phyloP scores from a whole-genome alignment of 352 stramenopile species.

The Globisporangium paroecandrum region DNA sequence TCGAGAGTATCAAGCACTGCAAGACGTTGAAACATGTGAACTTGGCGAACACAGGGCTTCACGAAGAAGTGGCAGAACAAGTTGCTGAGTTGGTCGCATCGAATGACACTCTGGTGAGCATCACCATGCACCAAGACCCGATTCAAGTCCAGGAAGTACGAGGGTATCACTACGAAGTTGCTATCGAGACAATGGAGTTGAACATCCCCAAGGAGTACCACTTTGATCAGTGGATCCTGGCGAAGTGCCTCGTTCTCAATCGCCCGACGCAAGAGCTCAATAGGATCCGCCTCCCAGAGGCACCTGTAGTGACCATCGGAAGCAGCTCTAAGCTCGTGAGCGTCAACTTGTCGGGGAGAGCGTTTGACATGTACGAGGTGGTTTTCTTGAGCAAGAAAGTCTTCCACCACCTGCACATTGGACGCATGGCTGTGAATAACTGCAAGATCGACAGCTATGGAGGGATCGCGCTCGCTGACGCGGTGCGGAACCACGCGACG shows the following conservation, averaged over 20 bases:
- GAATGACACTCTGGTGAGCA: slow-evolving; percentile 58
- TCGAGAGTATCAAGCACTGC: slow-evolving; percentile 51
- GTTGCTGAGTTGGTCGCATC: slow-evolving; percentile 50
- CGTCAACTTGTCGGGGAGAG: slow-evolving; percentile 48
- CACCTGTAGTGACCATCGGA: slow-evolving; percentile 1
- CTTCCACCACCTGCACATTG: slow-evolving; percentile 63
- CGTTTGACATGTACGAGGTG: slow-evolving; percentile 52
- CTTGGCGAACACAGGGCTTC: slow-evolving; percentile 55
- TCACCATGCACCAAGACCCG: slow-evolving; percentile 48
- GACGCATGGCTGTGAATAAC: slow-evolving; percentile 52
- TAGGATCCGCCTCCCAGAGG: slow-evolving; percentile 32
- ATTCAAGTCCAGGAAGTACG: slow-evolving; percentile 53
- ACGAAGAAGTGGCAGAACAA: slow-evolving; percentile 51
- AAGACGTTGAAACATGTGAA: slow-evolving; percentile 51
- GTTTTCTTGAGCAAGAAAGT: slow-evolving; percentile 69
- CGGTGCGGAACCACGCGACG: slow-evolving; percentile 57
- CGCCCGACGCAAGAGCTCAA: slow-evolving; percentile 61
- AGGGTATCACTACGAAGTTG: slow-evolving; percentile 27
- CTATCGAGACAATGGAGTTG: slow-evolving; percentile 30
- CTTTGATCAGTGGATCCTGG: slow-evolving; percentile 66
- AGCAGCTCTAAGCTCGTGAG: slow-evolving; percentile 29
- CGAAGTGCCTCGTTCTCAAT: slow-evolving; percentile 66
- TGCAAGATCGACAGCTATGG: slow-evolving; percentile 53
- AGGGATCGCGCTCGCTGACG: slow-evolving; percentile 54
- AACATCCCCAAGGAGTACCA: slow-evolving; percentile 30